Conservation (phyloP, 495 filamentous ascomycete genomes). For the Rhypophila decipiens region DNA sequence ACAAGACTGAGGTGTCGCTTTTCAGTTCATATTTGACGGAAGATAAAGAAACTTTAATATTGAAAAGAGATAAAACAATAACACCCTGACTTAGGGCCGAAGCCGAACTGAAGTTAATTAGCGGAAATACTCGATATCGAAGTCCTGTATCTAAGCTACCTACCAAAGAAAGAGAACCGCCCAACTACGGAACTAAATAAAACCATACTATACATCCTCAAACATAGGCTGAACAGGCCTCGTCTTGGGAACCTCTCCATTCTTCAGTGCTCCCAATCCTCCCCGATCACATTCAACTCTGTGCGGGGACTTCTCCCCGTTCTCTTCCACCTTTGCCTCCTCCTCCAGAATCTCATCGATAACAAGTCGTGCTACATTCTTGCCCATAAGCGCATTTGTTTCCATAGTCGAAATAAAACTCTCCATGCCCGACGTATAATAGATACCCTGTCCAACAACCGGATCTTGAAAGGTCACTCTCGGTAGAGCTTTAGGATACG, state of each 20-base stretch:
- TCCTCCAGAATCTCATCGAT: conserved; percentile 44
- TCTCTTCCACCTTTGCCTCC: background rate
- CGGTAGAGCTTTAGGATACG: conserved; percentile 78
- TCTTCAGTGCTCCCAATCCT: too few relatives aligned
- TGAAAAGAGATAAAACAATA: background rate
- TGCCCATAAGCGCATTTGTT: conserved; percentile 91
- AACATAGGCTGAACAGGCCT: background rate
- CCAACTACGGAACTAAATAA: too few relatives aligned
- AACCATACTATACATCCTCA: conserved; percentile 1
- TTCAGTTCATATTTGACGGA: too few relatives aligned
- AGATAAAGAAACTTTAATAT: background rate
- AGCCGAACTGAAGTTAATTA: too few relatives aligned
- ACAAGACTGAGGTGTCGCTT: too few relatives aligned
- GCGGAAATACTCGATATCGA: too few relatives aligned
- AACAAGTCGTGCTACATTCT: conserved; percentile 81
- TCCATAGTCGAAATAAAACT: conserved; percentile 98
- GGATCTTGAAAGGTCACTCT: conserved; percentile 83
- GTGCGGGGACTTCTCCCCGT: background rate
- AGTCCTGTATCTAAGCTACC: too few relatives aligned
- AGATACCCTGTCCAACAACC: conserved; percentile 59
- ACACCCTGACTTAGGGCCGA: too few relatives aligned
- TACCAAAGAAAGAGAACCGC: too few relatives aligned
- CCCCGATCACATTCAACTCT: conserved; percentile 9
- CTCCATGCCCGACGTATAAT: conserved; percentile 92
- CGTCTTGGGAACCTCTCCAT: conserved; percentile 5